A percentile compares a stretch with the other conserved stretches of the same genome.
These are phyloP conservation scores for Fragaria ananassa DNA, from an alignment of 306 rosid species.

Conservation along the genomic window DNA sequence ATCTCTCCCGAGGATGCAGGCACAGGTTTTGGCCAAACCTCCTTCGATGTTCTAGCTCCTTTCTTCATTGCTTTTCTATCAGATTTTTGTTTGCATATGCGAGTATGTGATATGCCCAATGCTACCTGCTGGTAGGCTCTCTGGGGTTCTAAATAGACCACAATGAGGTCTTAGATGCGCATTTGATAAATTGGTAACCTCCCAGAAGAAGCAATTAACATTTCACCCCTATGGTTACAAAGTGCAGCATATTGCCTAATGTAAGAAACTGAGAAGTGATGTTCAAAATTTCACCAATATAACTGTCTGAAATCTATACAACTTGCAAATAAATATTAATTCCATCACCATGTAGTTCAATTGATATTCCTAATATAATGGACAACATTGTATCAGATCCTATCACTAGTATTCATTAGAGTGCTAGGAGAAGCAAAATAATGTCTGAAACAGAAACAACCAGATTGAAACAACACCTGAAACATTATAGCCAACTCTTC, in stretches of 20 bases:
- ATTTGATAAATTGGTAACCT: background rate
- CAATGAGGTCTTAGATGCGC: background rate
- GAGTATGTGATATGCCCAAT: too few relatives aligned
- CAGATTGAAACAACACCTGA: background rate
- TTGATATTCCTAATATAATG: background rate
- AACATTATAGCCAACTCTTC: background rate
- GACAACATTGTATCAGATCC: background rate
- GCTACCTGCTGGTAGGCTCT: too few relatives aligned
- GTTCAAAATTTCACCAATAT: background rate
- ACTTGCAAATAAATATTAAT: background rate
- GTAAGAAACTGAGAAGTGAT: background rate
- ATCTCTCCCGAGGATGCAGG: too few relatives aligned
- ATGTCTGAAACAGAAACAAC: background rate
- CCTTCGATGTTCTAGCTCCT: too few relatives aligned
- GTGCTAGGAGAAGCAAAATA: background rate
- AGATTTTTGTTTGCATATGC: too few relatives aligned
- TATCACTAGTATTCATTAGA: background rate
- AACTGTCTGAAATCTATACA: background rate
- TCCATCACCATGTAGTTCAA: background rate
- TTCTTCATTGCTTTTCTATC: too few relatives aligned
- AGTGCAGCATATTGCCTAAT: too few relatives aligned
- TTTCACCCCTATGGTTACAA: too few relatives aligned
- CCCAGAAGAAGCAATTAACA: background rate
- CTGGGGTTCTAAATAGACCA: background rate
- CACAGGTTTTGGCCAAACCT: too few relatives aligned